Conservation (phyloP, 2,329 filamentous ascomycete species). For the Drechslerella coelobrocha region DNA sequence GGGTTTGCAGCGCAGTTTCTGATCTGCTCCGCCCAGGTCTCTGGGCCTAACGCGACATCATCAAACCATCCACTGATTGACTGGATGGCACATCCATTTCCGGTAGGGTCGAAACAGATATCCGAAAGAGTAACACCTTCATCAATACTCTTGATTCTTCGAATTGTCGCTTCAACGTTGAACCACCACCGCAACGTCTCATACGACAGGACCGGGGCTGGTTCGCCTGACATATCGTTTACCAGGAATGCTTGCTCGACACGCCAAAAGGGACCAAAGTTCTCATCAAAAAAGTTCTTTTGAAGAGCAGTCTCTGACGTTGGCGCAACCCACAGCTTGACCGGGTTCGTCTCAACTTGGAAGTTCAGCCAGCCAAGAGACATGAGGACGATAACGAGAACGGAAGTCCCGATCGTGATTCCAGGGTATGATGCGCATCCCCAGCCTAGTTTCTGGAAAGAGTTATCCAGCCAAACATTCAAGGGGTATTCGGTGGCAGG, state of each 20-base stretch:
- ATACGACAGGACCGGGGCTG: slow-evolving; percentile 81
- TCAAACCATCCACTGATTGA: slow-evolving; percentile 90
- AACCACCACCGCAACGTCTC: slow-evolving; percentile 95
- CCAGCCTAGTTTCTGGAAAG: slow-evolving; percentile 81
- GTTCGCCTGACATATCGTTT: slow-evolving; percentile 75
- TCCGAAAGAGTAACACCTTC: slow-evolving; percentile 76
- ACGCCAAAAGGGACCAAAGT: slow-evolving; percentile 95
- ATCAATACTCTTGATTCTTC: slow-evolving; percentile 72
- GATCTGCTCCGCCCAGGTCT: slow-evolving; percentile 75
- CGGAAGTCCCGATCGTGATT: slow-evolving; percentile 77
- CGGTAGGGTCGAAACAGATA: slow-evolving; percentile 92
- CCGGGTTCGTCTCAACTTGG: slow-evolving; percentile 86
- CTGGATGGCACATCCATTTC: slow-evolving; percentile 87
- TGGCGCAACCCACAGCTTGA: slow-evolving; percentile 94
- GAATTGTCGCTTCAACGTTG: slow-evolving; percentile 79
- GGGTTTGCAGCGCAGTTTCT: slow-evolving; percentile 78
- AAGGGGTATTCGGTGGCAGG: slow-evolving; percentile 80
- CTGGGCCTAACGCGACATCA: slow-evolving; percentile 67
- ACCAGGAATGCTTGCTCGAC: slow-evolving; percentile 92
- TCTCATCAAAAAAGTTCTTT: slow-evolving; percentile 89
- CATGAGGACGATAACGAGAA: slow-evolving; percentile 77
- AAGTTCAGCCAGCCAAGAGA: slow-evolving; percentile 90
- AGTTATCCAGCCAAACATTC: slow-evolving; percentile 79
- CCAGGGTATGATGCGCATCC: slow-evolving; percentile 81
- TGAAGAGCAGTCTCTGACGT: slow-evolving; percentile 88